phyloP scores from a whole-genome alignment of 2,329 filamentous ascomycete genomes.

The Hymenoscyphus repandus region DNA sequence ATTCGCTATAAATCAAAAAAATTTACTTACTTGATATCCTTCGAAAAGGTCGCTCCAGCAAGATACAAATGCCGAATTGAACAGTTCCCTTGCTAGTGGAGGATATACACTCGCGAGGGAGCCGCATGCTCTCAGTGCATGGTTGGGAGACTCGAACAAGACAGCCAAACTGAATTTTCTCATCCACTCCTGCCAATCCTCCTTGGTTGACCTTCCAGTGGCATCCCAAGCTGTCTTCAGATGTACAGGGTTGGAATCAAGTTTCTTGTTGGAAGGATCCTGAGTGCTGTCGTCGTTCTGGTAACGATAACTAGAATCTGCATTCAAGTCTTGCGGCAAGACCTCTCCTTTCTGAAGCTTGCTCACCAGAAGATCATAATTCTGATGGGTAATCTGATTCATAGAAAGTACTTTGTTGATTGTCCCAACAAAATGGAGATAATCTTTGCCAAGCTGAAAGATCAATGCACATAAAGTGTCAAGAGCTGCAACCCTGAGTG shows the following conservation, averaged over 20 bases:
- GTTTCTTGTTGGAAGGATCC: slow-evolving; percentile 85
- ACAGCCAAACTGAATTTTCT: slow-evolving; percentile 92
- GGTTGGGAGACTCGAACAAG: slow-evolving; percentile 91
- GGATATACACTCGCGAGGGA: slow-evolving; percentile 86
- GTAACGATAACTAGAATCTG: slow-evolving; percentile 73
- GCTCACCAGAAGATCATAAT: slow-evolving; percentile 86
- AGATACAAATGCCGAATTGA: slow-evolving; percentile 98
- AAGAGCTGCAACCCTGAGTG: slow-evolving; percentile 74
- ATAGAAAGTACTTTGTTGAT: slow-evolving; percentile 80
- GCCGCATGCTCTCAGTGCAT: slow-evolving; percentile 88
- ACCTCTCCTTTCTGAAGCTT: slow-evolving; percentile 94
- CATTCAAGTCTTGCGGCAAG: slow-evolving; percentile 89
- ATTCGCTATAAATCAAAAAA: background rate
- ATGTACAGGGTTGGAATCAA: slow-evolving; percentile 96
- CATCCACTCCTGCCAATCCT: slow-evolving; percentile 99
- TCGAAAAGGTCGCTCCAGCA: slow-evolving; percentile 99
- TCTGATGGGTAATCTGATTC: slow-evolving; percentile 79
- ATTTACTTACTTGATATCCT: slow-evolving; percentile 62
- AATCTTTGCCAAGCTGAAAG: slow-evolving; percentile 92
- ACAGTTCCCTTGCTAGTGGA: slow-evolving; percentile 85
- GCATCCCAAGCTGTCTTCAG: slow-evolving; percentile 97
- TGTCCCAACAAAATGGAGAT: slow-evolving; percentile 87
- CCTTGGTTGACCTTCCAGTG: slow-evolving; percentile 90
- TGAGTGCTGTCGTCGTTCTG: slow-evolving; percentile 76
- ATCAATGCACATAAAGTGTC: slow-evolving; percentile 95